phyloP scores from a whole-genome alignment of 352 stramenopile genomes.

The Globisporangium nunn region DNA sequence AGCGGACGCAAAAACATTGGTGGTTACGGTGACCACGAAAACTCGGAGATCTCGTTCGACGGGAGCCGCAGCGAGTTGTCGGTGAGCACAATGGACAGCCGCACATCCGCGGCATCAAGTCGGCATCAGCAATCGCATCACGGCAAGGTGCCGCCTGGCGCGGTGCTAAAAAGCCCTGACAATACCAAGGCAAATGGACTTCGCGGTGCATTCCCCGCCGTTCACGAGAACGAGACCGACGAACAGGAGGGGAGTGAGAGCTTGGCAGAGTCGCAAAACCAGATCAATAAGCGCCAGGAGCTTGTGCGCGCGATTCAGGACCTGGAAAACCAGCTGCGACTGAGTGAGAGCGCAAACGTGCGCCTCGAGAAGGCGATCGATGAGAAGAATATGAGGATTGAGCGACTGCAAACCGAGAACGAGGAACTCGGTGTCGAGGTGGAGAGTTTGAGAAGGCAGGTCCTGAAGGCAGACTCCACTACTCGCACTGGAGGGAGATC shows the following conservation, averaged over 20 bases:
- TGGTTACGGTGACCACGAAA: conserved; percentile 8
- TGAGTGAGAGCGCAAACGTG: conserved; percentile 46
- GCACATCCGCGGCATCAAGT: conserved; percentile 35
- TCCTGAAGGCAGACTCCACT: not conserved
- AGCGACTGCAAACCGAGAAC: conserved; percentile 30
- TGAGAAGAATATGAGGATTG: conserved; percentile 37
- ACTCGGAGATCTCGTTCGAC: conserved; percentile 45
- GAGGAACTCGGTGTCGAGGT: conserved; percentile 23
- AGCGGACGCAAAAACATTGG: conserved; percentile 6
- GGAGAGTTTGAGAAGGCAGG: conserved; percentile 8
- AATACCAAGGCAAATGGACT: conserved; percentile 11
- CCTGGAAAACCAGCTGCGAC: conserved; percentile 42
- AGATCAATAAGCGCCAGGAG: conserved; percentile 25
- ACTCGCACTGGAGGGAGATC: not conserved
- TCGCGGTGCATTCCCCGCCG: conserved; percentile 4
- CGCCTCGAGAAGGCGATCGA: conserved; percentile 45
- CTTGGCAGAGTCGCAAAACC: conserved; percentile 4
- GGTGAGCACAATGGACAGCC: conserved; percentile 47
- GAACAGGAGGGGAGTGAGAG: conserved; percentile 4
- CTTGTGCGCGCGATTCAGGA: conserved; percentile 39
- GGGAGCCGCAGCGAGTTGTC: conserved; percentile 57
- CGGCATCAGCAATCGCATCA: conserved; percentile 8
- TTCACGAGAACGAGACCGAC: conserved; percentile 13
- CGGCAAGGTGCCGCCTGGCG: conserved; percentile 8
- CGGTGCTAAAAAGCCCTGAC: conserved; percentile 6